Conservation (phyloP, 768 basidiomycete species). For the Suillus alpinus region DNA sequence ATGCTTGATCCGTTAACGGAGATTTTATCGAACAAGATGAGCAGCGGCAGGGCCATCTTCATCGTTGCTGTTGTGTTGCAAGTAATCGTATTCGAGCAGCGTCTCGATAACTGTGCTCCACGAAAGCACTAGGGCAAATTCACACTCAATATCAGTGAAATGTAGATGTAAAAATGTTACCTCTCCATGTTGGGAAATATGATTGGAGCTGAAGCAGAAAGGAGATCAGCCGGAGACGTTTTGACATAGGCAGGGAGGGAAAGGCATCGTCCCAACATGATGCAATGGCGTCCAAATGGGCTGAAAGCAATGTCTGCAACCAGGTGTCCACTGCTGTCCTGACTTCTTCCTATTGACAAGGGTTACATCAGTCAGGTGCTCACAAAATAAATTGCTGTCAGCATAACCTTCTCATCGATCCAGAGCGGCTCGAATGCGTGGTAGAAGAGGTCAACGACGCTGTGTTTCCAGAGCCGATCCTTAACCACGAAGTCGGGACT, state of each 20-base stretch:
- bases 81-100: constrained; percentile 53
- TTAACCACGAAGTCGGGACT: constrained; percentile 60
- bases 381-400: background rate
- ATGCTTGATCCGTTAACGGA: background rate
- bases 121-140: constrained; percentile 47
- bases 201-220: constrained; percentile 70
- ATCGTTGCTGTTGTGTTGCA: constrained; percentile 34
- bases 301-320: constrained; percentile 57
- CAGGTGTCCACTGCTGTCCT: constrained; percentile 56
- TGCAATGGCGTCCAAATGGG: constrained; percentile 64
- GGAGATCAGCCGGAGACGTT: constrained; percentile 54
- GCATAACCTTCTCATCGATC: constrained; percentile 59
- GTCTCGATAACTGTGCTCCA: constrained; percentile 63
- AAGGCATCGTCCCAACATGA: constrained; percentile 67
- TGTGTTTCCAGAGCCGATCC: constrained; percentile 66
- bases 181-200: constrained; percentile 66
- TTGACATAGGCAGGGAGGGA: constrained; percentile 49
- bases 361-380: constrained; percentile 2
- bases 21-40: constrained; percentile 35
- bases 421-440: constrained; percentile 62
- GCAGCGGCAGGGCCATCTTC: constrained; percentile 39
- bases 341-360: constrained; percentile 57
- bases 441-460: constrained; percentile 55
- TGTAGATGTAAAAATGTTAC: constrained; percentile 31
- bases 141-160: background rate